These are phyloP conservation scores for Tranzscheliella williamsii DNA, from an alignment of 1,284 basidiomycete species.

Conservation along the genomic window DNA sequence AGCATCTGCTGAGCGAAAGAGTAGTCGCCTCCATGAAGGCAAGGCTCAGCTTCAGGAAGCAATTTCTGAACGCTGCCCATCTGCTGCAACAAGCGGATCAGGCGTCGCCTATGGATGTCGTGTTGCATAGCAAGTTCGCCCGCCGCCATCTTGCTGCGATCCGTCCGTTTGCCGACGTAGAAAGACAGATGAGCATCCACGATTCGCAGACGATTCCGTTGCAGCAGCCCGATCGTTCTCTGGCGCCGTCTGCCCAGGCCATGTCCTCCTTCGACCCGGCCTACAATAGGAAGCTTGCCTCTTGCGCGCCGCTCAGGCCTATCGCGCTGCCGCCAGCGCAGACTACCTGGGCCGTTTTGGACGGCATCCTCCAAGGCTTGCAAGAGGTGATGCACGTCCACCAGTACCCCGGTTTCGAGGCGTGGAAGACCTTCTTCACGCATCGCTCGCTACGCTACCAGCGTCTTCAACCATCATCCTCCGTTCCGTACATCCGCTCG, in stretches of 20 bases:
- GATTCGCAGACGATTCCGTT: background rate
- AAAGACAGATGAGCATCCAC: no score
- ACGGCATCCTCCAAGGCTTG: slow-evolving; percentile 67
- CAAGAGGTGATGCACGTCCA: slow-evolving; percentile 62
- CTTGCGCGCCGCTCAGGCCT: slow-evolving; percentile 73
- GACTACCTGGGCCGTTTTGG: slow-evolving; percentile 67
- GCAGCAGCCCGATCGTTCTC: slow-evolving; percentile 12
- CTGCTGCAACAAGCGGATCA: slow-evolving; percentile 12
- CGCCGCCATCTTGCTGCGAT: slow-evolving; percentile 12
- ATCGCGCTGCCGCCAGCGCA: slow-evolving; percentile 66
- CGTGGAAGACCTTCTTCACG: slow-evolving; percentile 38
- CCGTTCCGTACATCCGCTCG: slow-evolving; percentile 28
- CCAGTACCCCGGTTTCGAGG: slow-evolving; percentile 14
- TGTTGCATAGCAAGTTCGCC: slow-evolving; percentile 37
- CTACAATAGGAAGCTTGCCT: slow-evolving; percentile 72
- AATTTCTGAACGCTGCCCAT: slow-evolving; percentile 23
- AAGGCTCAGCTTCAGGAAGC: slow-evolving; percentile 31
- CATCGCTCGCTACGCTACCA: slow-evolving; percentile 21
- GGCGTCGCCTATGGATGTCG: slow-evolving; percentile 25
- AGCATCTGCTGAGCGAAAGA: background rate
- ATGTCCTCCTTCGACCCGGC: slow-evolving; percentile 71
- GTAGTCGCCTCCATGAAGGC: slow-evolving; percentile 12
- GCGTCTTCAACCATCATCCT: slow-evolving; percentile 6
- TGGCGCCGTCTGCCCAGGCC: slow-evolving; percentile 65
- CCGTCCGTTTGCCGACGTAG: background rate